phyloP scores from a whole-genome alignment of 2,329 filamentous ascomycete species.

The Metarhizium humberi region DNA sequence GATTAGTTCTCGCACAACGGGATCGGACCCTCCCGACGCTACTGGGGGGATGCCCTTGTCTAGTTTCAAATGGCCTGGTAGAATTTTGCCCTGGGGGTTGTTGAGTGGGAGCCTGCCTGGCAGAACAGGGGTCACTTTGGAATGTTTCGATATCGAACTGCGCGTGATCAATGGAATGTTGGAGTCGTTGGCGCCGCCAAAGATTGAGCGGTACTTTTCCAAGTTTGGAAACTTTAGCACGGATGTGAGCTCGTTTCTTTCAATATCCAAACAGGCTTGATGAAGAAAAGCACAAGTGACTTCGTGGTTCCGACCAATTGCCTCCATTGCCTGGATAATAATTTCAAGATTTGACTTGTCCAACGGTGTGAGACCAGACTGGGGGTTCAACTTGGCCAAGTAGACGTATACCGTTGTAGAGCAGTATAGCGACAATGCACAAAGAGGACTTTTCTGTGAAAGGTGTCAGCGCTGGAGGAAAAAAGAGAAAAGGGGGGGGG shows the following conservation, averaged over 20 bases:
- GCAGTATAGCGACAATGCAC: constrained; percentile 74
- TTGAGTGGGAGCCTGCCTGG: constrained; percentile 34
- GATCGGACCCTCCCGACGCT: background rate
- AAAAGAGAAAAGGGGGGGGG: background rate
- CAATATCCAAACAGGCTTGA: constrained; percentile 75
- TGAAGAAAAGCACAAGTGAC: constrained; percentile 79
- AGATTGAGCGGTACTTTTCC: constrained; percentile 20
- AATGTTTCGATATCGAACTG: constrained; percentile 32
- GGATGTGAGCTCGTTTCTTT: constrained; percentile 35
- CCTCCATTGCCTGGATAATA: constrained; percentile 68
- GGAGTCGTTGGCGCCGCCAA: constrained; percentile 16
- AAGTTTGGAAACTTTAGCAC: constrained; percentile 27
- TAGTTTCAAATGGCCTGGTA: constrained; percentile 4
- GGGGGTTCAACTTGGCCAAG: constrained; percentile 58
- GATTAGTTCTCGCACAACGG: constrained; percentile 1
- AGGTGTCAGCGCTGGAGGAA: background rate
- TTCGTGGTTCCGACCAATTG: constrained; percentile 61
- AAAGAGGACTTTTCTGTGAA: constrained; percentile 24
- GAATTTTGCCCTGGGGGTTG: constrained; percentile 10
- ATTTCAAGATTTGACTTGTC: constrained; percentile 55
- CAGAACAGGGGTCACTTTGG: constrained; percentile 29
- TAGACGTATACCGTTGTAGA: constrained; percentile 78
- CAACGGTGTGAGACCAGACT: constrained; percentile 44
- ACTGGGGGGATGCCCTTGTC: constrained; percentile 3
- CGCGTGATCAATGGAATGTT: constrained; percentile 41